phyloP scores from a whole-genome alignment of 129 eudicot genomes.

The Oenanthe sinensis region DNA sequence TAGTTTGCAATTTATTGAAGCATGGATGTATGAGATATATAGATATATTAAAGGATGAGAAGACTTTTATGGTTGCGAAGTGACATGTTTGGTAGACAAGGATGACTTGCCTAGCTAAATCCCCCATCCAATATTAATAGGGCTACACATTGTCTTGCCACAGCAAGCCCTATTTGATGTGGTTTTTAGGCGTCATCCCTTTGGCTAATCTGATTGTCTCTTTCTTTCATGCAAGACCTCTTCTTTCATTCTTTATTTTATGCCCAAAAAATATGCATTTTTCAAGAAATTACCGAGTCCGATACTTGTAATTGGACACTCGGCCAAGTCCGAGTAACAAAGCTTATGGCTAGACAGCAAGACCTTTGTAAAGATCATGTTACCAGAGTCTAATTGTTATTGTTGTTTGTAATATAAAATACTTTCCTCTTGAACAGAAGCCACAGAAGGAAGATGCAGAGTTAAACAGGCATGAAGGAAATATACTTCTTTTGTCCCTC shows the following conservation, averaged over 20 bases:
- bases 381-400: background rate
- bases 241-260: no score
- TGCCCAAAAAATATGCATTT: no score
- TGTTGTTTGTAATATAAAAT: conserved; percentile 21
- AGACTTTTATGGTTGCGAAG: conserved; percentile 47
- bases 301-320: no score
- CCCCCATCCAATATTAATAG: no score
- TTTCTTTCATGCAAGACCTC: no score
- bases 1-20: background rate
- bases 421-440: conserved; percentile 81
- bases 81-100: conserved; percentile 57
- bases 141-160: no score
- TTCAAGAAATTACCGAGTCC: no score
- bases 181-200: no score
- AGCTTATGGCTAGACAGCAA: background rate
- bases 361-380: background rate
- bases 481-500: background rate
- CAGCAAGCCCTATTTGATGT: no score
- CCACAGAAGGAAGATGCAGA: conserved; percentile 56
- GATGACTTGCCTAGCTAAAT: no score
- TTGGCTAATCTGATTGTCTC: no score
- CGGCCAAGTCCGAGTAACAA: background rate
- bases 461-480: conserved; percentile 33
- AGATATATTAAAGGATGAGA: conserved; percentile 21
- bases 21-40: background rate